Percentiles rank a stretch among this genome's conserved stretches.
Evolutionary conservation across 768 basidiomycete genomes (phyloP).

Genomic region (Tricholoma matsutake): DNA sequence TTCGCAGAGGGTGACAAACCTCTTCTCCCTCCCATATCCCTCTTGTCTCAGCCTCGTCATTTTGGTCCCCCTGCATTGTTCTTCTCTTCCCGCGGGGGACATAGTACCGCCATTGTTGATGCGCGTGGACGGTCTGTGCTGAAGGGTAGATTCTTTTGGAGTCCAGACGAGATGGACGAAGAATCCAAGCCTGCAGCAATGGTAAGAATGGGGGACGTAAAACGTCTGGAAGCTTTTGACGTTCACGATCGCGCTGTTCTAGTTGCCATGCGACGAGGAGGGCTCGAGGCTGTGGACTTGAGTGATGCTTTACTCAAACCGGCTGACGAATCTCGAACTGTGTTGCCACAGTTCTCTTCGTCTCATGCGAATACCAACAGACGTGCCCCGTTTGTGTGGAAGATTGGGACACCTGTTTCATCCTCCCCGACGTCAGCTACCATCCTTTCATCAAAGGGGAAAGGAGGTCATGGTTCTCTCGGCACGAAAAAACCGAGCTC

Average conservation of each 20-base stretch:
- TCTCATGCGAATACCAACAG: slow-evolving; percentile 60
- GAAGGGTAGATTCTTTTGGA: slow-evolving; percentile 80
- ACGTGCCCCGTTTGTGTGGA: slow-evolving; percentile 78
- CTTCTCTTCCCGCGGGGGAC: slow-evolving; percentile 85
- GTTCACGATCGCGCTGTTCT: slow-evolving; percentile 71
- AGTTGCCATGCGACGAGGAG: slow-evolving; percentile 84
- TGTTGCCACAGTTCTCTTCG: slow-evolving; percentile 68
- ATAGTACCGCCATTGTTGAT: slow-evolving; percentile 86
- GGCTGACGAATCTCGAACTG: slow-evolving; percentile 73
- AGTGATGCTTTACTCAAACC: slow-evolving; percentile 77
- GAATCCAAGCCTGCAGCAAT: slow-evolving; percentile 30
- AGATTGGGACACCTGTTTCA: slow-evolving; percentile 68
- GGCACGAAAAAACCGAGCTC: slow-evolving; percentile 49
- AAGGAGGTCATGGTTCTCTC: slow-evolving; percentile 36
- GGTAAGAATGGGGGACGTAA: slow-evolving; percentile 75
- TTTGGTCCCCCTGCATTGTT: slow-evolving; percentile 87
- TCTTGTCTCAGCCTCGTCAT: slow-evolving; percentile 73
- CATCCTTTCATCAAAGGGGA: slow-evolving; percentile 38
- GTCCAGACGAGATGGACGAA: slow-evolving; percentile 55
- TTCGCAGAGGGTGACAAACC: slow-evolving; percentile 44
- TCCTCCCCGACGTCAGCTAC: slow-evolving; percentile 36
- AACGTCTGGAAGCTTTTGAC: slow-evolving; percentile 81
- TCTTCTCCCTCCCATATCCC: slow-evolving; percentile 68
- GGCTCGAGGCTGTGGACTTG: slow-evolving; percentile 77
- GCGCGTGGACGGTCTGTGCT: slow-evolving; percentile 82